Conservation (phyloP, 352 stramenopile species). For the Phytophthora pseudosyringae region DNA sequence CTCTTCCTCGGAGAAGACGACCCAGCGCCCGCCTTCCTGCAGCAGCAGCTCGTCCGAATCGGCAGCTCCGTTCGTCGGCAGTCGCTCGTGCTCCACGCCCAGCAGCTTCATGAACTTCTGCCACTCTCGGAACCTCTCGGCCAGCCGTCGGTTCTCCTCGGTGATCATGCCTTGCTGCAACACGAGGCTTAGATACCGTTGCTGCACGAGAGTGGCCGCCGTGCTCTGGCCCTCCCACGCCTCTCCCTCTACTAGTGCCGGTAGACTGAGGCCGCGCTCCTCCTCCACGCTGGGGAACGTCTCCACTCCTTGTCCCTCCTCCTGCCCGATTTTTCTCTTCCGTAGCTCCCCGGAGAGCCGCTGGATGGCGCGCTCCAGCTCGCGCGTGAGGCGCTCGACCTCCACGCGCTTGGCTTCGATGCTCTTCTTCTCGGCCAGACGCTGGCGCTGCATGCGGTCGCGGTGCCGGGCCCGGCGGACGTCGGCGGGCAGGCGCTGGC, state of each 20-base stretch:
- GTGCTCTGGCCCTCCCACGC: conserved; percentile 20
- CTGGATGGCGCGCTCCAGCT: conserved; percentile 32
- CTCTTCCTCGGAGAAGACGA: conserved; percentile 36
- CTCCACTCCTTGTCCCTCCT: conserved; percentile 19
- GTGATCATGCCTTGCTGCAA: conserved; percentile 34
- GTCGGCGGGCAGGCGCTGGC: conserved; percentile 26
- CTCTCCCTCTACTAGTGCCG: background rate
- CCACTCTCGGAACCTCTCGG: conserved; percentile 29
- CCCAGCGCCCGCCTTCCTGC: conserved; percentile 30
- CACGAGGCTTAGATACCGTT: conserved; percentile 41
- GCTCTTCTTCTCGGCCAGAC: conserved; percentile 43
- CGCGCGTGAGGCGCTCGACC: conserved; percentile 34
- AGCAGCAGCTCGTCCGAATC: conserved; percentile 18
- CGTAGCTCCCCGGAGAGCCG: conserved; percentile 15
- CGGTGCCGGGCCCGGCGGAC: conserved; percentile 40
- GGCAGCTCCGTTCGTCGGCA: conserved; percentile 10
- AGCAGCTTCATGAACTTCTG: conserved; percentile 34
- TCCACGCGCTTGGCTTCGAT: conserved; percentile 47
- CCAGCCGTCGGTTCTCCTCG: conserved; percentile 36
- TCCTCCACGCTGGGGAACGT: conserved; percentile 14
- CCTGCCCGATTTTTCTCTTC: background rate
- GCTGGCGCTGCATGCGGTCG: conserved; percentile 51
- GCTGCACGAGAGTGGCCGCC: conserved; percentile 23
- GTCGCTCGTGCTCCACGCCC: conserved; percentile 27
- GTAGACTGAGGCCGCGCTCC: background rate